Conservation (phyloP, 2,329 filamentous ascomycete species). For the Penicillium italicum region DNA sequence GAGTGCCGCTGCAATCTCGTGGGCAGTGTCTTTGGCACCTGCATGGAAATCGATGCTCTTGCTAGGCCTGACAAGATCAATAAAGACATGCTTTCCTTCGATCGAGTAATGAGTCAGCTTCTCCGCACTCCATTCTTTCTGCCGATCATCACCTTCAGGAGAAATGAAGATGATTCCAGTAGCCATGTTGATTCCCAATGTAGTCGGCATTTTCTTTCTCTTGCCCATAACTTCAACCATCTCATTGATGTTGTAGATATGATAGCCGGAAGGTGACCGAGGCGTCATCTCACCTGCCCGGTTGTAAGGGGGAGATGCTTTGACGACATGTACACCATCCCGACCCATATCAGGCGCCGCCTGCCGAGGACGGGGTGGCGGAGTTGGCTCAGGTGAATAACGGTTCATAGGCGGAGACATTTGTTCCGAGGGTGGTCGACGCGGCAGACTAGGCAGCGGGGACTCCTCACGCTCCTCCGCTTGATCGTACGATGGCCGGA, state of each 20-base stretch:
- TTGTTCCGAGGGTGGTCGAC: constrained; percentile 57
- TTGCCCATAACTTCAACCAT: constrained; percentile 97
- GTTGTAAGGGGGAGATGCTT: constrained; percentile 56
- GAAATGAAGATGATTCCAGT: constrained; percentile 88
- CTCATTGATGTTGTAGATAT: constrained; percentile 95
- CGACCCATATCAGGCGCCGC: constrained; percentile 23
- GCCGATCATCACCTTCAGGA: constrained; percentile 77
- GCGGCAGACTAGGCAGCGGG: constrained; percentile 54
- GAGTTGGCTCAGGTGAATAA: constrained; percentile 53
- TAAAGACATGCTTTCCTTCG: constrained; percentile 95
- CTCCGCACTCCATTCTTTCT: constrained; percentile 90
- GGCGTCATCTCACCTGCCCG: constrained; percentile 50
- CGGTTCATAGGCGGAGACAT: constrained; percentile 56
- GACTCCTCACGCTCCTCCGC: constrained; percentile 51
- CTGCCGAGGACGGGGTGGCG: constrained; percentile 27
- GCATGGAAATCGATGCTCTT: constrained; percentile 97
- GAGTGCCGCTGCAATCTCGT: constrained; percentile 83
- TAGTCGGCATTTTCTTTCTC: constrained; percentile 98
- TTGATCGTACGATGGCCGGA: constrained; percentile 61
- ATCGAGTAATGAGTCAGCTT: constrained; percentile 97
- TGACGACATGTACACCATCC: constrained; percentile 45
- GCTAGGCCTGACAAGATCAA: constrained; percentile 86
- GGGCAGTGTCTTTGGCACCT: constrained; percentile 91
- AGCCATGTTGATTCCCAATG: constrained; percentile 83
- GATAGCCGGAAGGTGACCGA: constrained; percentile 72